Evolutionary conservation across 2,329 filamentous ascomycete species (phyloP), one percentile per base, ranked within the genome.

Genomic region (Lasiodiplodia citricola): DNA sequence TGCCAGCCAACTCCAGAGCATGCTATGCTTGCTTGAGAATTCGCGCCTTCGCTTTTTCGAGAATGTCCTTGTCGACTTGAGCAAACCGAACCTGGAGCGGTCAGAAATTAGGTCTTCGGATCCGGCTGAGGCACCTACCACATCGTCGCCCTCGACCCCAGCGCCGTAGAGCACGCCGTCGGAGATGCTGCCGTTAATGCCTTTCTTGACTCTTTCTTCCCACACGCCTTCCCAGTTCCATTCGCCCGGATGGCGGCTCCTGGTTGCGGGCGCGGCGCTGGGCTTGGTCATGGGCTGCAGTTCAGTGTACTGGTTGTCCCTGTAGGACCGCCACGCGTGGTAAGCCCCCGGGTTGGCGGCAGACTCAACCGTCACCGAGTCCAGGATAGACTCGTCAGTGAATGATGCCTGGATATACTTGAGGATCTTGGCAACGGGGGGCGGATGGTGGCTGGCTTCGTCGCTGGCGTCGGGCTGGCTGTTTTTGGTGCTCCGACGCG

Each of bases 171-270:
- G 81, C 4, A 93, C 90, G 1, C 89, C 83, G 73, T 98, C 95
- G 0, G 92, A 92, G 62, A 93, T 81, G 75, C 93, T 97, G 11
- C 87, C 86, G 63, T 90, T 87, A 54, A 97, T 88, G 21, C 91
- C 91, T 78, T 91, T 92, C 79, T 88, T 90, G 0, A 97, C 94
- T 67, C 95, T 87, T 72, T 94, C 91, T 77, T 96, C 92, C 95
- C 95, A 99, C 0, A 98, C 95, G 0, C 95, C 94, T 75, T 97
- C 93, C 95, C 95, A 98, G 76, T 97, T 97, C 95, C 95, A 98
- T 74, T 97, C 91, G 7, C 91, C 92, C 0, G 93, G 93, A 62
- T 87, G 84, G 70, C 90, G 83, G 70, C 81, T 87, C 82, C 82
- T 80, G 74, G 80, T 86, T 74, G 74, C 78, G 11, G 76, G 60